A percentile compares a stretch with the other conserved stretches of the same genome.
Evolutionary conservation across 179 eudicot species (phyloP).

Genomic region (Gypsophila paniculata): DNA sequence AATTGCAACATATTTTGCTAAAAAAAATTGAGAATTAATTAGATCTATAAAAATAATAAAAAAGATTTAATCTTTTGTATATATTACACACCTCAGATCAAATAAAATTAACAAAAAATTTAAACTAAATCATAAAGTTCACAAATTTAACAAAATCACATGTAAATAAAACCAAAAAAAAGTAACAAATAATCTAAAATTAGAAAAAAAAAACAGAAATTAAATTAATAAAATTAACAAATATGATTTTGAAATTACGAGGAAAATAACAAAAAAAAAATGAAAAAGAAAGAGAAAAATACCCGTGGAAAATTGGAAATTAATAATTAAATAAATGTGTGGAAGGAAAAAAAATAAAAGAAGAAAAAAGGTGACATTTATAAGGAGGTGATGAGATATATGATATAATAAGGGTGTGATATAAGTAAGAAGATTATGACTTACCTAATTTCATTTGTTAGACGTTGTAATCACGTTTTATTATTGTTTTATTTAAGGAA

Average conservation of each 20-base stretch:
- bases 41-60: conserved; percentile 11
- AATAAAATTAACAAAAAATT: neutral
- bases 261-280: neutral
- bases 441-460: neutral
- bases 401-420: neutral
- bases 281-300: neutral
- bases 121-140: neutral
- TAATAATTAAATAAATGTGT: neutral
- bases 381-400: neutral
- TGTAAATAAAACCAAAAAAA: neutral
- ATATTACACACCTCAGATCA: conserved; percentile 6
- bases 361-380: conserved; percentile 20
- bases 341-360: conserved; percentile 15
- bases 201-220: neutral
- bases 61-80: neutral
- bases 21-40: neutral
- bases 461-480: neutral
- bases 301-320: conserved; percentile 11
- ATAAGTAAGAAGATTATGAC: conserved; percentile 9
- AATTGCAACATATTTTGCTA: neutral
- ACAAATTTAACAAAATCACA: neutral
- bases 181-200: too few species aligned
- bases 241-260: neutral
- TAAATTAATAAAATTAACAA: neutral
- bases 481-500: neutral